phyloP scores from a whole-genome alignment of 441 rosid species.

The Euphorbia schlechtendalii region DNA sequence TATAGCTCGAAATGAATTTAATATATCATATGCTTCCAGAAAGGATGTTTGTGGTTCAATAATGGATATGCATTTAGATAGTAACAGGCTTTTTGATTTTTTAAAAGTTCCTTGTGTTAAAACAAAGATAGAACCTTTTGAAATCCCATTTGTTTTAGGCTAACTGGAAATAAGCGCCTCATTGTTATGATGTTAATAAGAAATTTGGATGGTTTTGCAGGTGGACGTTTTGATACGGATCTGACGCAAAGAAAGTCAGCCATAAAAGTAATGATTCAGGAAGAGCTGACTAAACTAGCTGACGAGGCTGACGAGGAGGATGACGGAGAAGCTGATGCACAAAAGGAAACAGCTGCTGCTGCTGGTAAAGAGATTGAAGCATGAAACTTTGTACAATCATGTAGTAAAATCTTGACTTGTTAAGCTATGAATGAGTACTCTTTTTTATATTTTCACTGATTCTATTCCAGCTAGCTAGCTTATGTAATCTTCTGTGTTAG shows the following conservation, averaged over 20 bases:
- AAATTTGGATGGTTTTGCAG: too few species aligned
- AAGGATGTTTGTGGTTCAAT: background rate
- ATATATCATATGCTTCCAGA: background rate
- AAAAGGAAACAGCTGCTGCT: too few species aligned
- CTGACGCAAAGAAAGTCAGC: slow-evolving; percentile 59
- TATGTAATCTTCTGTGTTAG: too few species aligned
- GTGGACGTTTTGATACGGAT: slow-evolving; percentile 35
- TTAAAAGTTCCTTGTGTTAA: too few species aligned
- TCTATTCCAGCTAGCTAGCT: too few species aligned
- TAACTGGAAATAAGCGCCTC: background rate
- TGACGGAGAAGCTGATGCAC: slow-evolving; percentile 32
- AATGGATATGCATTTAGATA: too few species aligned
- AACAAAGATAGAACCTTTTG: too few species aligned
- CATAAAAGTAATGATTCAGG: slow-evolving; percentile 78
- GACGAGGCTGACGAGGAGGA: slow-evolving; percentile 72
- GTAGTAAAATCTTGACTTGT: too few species aligned
- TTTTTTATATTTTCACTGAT: too few species aligned
- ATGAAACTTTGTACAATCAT: too few species aligned
- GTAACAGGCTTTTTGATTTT: too few species aligned
- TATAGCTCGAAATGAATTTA: background rate
- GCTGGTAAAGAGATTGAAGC: slow-evolving; percentile 44
- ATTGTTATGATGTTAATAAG: background rate
- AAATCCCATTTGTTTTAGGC: background rate
- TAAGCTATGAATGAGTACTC: too few species aligned
- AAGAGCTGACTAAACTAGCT: slow-evolving; percentile 85